Conservation (phyloP, 495 filamentous ascomycete genomes). For the Polyplosphaeria fusca region DNA sequence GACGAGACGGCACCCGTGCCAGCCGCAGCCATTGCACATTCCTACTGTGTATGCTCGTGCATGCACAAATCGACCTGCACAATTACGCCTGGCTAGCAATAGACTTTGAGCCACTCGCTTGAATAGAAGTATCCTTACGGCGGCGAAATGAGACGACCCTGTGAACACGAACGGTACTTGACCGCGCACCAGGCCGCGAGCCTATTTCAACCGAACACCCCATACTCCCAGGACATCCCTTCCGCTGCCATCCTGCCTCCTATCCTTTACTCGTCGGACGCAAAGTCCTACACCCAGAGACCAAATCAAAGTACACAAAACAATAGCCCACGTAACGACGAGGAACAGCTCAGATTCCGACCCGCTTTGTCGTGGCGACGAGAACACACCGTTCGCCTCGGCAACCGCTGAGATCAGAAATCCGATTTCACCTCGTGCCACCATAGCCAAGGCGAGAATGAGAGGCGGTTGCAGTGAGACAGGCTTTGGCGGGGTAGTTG, state of each 20-base stretch:
- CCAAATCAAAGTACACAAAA: constrained; percentile 71
- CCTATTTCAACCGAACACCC: constrained; percentile 28
- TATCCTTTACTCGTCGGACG: constrained; percentile 46
- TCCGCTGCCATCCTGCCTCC: constrained; percentile 21
- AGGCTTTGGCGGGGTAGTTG: constrained; percentile 41
- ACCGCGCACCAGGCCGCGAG: too few relatives aligned
- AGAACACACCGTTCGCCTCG: constrained; percentile 57
- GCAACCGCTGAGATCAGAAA: constrained; percentile 73
- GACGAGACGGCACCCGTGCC: too few relatives aligned
- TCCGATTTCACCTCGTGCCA: constrained; percentile 74
- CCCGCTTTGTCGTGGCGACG: neutral
- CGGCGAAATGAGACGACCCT: too few relatives aligned
- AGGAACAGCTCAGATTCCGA: constrained; percentile 53
- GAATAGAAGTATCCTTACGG: too few relatives aligned
- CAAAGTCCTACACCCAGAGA: constrained; percentile 65
- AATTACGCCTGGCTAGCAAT: neutral
- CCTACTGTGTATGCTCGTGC: too few relatives aligned
- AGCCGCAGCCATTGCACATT: too few relatives aligned
- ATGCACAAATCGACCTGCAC: too few relatives aligned
- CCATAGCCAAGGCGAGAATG: constrained; percentile 64
- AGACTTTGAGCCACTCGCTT: constrained; percentile 1
- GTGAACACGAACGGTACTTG: too few relatives aligned
- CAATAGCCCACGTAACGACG: constrained; percentile 70
- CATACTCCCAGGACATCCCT: constrained; percentile 38
- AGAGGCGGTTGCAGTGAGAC: constrained; percentile 58